A percentile compares a stretch with the other conserved stretches of the same genome.
Conservation (phyloP, 306 rosid genomes). For the Begonia masoniana region DNA sequence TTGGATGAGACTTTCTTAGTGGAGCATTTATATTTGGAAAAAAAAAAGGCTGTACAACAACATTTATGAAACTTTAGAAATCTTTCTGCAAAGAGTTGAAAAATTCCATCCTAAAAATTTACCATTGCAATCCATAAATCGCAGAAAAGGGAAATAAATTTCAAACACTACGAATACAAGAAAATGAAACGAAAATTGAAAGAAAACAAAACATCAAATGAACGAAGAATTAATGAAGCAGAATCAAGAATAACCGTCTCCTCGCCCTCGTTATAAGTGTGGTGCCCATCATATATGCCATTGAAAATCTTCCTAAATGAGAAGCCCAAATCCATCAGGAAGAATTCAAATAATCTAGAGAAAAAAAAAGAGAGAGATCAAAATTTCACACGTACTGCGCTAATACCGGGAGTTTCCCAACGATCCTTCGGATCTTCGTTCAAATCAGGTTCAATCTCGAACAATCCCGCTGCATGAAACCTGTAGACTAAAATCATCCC, state of each 20-base stretch:
- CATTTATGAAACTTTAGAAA: neutral
- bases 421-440: slow-evolving; percentile 66
- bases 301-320: slow-evolving; percentile 64
- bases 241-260: slow-evolving; percentile 17
- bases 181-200: too few species aligned
- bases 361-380: neutral
- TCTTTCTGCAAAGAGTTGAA: too few species aligned
- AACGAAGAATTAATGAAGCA: too few species aligned
- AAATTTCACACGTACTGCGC: slow-evolving; percentile 22
- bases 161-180: too few species aligned
- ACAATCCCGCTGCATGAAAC: slow-evolving; percentile 51
- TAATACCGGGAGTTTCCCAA: slow-evolving; percentile 45
- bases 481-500: slow-evolving; percentile 16
- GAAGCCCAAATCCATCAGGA: slow-evolving; percentile 7
- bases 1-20: too few species aligned
- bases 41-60: too few species aligned
- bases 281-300: slow-evolving; percentile 73
- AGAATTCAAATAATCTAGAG: neutral
- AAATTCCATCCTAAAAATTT: too few species aligned
- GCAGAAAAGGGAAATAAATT: too few species aligned
- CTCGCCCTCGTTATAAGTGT: slow-evolving; percentile 65
- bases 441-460: slow-evolving; percentile 68
- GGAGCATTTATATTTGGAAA: too few species aligned
- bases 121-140: too few species aligned
- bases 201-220: too few species aligned